These are phyloP conservation scores for Cryptococcus sp. DNA, from an alignment of 1,284 basidiomycete genomes.

Conservation along the genomic window DNA sequence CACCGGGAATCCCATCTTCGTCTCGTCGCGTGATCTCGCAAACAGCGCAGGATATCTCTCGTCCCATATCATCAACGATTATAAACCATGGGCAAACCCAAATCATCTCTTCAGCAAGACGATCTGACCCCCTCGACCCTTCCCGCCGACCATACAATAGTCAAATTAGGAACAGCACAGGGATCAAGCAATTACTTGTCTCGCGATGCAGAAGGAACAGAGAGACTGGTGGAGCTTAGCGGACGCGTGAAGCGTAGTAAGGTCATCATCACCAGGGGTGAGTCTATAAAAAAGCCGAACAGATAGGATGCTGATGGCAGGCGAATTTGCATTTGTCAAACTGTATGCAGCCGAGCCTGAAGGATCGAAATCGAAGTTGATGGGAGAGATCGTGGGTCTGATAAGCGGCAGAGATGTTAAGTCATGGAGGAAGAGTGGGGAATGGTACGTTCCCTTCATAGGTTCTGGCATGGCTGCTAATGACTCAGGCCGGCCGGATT, in stretches of 20 bases:
- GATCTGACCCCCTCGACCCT: constrained; percentile 24
- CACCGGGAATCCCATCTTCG: no score
- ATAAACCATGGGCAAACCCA: constrained; percentile 11
- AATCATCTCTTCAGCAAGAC: constrained; percentile 1
- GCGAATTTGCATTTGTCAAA: constrained; percentile 34
- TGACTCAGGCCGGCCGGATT: not conserved
- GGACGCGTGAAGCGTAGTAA: constrained; percentile 23
- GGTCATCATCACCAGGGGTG: constrained; percentile 31
- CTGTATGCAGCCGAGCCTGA: constrained; percentile 22
- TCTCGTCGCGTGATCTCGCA: no score
- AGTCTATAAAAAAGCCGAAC: constrained; percentile 5
- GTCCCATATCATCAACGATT: no score
- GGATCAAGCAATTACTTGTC: constrained; percentile 37
- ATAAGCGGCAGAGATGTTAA: constrained; percentile 31
- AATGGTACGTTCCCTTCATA: constrained; percentile 28
- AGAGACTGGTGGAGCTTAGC: constrained; percentile 36
- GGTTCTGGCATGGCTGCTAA: not conserved
- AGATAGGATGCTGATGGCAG: constrained; percentile 7
- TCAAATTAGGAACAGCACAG: constrained; percentile 31
- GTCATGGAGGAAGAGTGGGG: constrained; percentile 32
- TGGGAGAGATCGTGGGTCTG: constrained; percentile 37
- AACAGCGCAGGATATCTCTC: no score
- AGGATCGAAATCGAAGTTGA: constrained; percentile 17
- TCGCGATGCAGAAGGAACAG: constrained; percentile 19
- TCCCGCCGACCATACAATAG: constrained; percentile 24